These are phyloP conservation scores for Telfairia occidentalis DNA, from an alignment of 331 rosid species.

Conservation along the genomic window DNA sequence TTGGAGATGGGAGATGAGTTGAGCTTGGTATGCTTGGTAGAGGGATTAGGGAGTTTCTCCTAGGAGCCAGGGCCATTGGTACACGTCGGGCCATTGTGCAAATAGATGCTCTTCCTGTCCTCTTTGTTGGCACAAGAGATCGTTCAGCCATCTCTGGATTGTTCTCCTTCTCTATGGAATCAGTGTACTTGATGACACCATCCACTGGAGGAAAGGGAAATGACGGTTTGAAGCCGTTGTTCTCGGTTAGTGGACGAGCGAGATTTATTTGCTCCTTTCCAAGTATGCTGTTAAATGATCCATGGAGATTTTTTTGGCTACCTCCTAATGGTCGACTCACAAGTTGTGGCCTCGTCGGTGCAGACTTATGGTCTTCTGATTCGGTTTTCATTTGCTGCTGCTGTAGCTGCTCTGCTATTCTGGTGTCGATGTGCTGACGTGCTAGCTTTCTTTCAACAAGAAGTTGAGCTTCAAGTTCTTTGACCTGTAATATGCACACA, in stretches of 20 bases:
- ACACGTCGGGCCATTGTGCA: constrained; percentile 47
- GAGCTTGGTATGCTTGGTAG: constrained; percentile 44
- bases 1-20: constrained; percentile 30
- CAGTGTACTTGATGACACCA: constrained; percentile 35
- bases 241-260: constrained; percentile 42
- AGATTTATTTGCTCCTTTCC: constrained; percentile 42
- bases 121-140: constrained; percentile 40
- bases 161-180: constrained; percentile 71
- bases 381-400: constrained; percentile 43
- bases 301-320: constrained; percentile 44
- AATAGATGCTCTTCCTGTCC: constrained; percentile 64
- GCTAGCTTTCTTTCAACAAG: constrained; percentile 83
- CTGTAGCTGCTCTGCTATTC: constrained; percentile 66
- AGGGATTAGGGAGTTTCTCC: constrained; percentile 79
- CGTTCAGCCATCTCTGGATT: constrained; percentile 52
- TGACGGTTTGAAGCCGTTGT: constrained; percentile 30
- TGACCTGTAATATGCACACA: constrained; percentile 37
- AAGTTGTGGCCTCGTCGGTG: constrained; percentile 36
- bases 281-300: constrained; percentile 21
- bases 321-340: constrained; percentile 35
- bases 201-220: constrained; percentile 41
- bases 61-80: constrained; percentile 36
- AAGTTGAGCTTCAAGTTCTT: constrained; percentile 83
- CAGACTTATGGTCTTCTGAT: constrained; percentile 46
- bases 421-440: constrained; percentile 78